Percentiles rank a stretch among this genome's conserved stretches.
Evolutionary conservation across 306 rosid species (phyloP).

Genomic region (Casuarina equisetifolia): DNA sequence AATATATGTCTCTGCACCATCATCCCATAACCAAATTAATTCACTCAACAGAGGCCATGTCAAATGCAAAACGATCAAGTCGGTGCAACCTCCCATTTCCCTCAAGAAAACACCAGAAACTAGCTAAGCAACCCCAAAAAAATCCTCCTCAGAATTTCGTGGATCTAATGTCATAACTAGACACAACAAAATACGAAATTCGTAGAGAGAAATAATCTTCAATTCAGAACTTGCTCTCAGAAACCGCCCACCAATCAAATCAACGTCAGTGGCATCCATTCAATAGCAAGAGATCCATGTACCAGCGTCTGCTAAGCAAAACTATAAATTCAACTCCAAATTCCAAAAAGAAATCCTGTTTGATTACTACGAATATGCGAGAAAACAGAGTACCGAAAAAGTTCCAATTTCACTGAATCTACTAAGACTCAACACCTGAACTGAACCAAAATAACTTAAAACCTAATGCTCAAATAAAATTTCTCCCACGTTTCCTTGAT

Average conservation of each 20-base stretch:
- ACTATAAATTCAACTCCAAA: constrained; percentile 23
- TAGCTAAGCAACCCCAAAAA: neutral
- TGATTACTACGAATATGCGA: neutral
- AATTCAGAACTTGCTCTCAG: constrained; percentile 17
- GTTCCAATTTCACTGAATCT: neutral
- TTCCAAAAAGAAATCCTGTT: neutral
- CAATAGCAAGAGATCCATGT: constrained; percentile 16
- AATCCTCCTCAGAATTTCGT: neutral
- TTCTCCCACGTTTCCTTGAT: constrained; percentile 2
- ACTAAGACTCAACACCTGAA: neutral
- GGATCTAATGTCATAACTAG: neutral
- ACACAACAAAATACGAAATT: neutral
- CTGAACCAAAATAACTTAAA: neutral
- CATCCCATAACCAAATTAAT: neutral
- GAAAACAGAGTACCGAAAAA: neutral
- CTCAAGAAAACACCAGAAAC: neutral
- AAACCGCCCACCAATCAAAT: constrained; percentile 32
- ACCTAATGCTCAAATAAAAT: neutral
- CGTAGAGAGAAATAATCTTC: constrained; percentile 1
- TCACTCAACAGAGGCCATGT: neutral
- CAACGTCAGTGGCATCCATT: constrained; percentile 21
- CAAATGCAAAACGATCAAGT: neutral
- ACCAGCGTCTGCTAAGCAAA: constrained; percentile 14
- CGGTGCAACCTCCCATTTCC: neutral
- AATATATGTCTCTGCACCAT: neutral